These are phyloP conservation scores for Ceratocystis papillata DNA, from an alignment of 2,329 filamentous ascomycete genomes.

Conservation along the genomic window DNA sequence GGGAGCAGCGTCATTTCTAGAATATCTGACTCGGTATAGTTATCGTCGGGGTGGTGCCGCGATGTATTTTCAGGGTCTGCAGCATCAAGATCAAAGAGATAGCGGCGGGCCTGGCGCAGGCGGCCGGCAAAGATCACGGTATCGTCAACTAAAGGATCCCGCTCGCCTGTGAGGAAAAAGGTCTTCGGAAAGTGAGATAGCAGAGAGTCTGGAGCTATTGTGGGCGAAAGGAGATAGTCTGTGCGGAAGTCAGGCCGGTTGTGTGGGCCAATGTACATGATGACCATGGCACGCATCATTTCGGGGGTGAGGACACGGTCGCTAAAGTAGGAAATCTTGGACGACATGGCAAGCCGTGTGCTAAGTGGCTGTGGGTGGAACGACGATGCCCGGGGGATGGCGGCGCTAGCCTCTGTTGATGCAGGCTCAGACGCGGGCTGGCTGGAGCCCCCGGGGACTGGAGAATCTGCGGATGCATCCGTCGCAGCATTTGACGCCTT, in stretches of 20 bases:
- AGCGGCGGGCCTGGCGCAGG: slow-evolving; percentile 47
- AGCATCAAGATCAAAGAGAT: slow-evolving; percentile 23
- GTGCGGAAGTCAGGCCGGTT: slow-evolving; percentile 85
- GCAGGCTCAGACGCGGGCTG: background rate
- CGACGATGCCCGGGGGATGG: slow-evolving; percentile 30
- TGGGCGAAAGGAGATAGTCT: slow-evolving; percentile 81
- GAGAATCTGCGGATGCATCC: background rate
- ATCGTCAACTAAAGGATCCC: slow-evolving; percentile 90
- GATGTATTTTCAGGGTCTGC: slow-evolving; percentile 6
- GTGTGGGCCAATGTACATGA: slow-evolving; percentile 89
- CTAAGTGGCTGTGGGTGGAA: slow-evolving; percentile 51
- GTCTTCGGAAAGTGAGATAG: slow-evolving; percentile 85
- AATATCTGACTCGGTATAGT: slow-evolving; percentile 30
- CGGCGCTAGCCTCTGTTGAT: background rate
- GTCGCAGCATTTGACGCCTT: slow-evolving; percentile 18
- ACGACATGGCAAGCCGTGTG: slow-evolving; percentile 85
- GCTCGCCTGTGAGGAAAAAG: slow-evolving; percentile 87
- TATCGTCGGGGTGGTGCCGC: slow-evolving; percentile 35
- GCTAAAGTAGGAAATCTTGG: slow-evolving; percentile 97
- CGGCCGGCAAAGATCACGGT: slow-evolving; percentile 92
- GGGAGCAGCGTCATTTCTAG: slow-evolving; percentile 74
- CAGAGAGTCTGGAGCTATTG: slow-evolving; percentile 75
- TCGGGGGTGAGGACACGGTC: slow-evolving; percentile 90
- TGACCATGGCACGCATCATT: slow-evolving; percentile 99
- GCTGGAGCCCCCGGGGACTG: background rate